Percentiles rank a stretch among this genome's conserved stretches.
Evolutionary conservation across 1,284 basidiomycete species (phyloP).

Genomic region (Cystobasidium slooffiae): DNA sequence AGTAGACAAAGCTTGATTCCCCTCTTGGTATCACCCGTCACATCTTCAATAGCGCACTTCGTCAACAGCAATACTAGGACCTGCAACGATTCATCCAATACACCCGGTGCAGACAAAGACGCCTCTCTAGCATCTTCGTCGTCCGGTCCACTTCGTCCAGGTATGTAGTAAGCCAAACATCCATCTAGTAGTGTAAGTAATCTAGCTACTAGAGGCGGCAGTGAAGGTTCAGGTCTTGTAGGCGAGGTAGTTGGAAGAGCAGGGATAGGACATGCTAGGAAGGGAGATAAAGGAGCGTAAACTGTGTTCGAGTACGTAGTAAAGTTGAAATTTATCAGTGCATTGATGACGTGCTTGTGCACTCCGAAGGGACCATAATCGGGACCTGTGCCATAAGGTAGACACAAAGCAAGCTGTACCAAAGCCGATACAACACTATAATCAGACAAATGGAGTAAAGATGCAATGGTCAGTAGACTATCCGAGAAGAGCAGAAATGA

Average conservation of each 20-base stretch:
- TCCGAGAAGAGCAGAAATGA: background rate
- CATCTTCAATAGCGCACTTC: constrained; percentile 63
- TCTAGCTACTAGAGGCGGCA: constrained; percentile 46
- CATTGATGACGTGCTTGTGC: constrained; percentile 47
- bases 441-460: background rate
- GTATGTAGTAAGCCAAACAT: constrained; percentile 47
- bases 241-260: constrained; percentile 25
- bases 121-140: constrained; percentile 31
- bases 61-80: constrained; percentile 75
- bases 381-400: constrained; percentile 8
- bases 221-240: background rate
- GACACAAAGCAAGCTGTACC: constrained; percentile 32
- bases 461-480: no score
- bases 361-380: constrained; percentile 29
- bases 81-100: constrained; percentile 72
- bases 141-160: constrained; percentile 30
- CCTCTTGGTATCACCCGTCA: constrained; percentile 64
- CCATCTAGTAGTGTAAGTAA: constrained; percentile 46
- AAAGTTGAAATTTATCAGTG: constrained; percentile 50
- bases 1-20: constrained; percentile 70
- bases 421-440: constrained; percentile 20
- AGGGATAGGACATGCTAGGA: constrained; percentile 20
- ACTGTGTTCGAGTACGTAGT: constrained; percentile 39
- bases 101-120: background rate
- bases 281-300: constrained; percentile 31